These are phyloP conservation scores for Fusarium musae DNA, from an alignment of 2,329 filamentous ascomycete genomes.

Conservation along the genomic window DNA sequence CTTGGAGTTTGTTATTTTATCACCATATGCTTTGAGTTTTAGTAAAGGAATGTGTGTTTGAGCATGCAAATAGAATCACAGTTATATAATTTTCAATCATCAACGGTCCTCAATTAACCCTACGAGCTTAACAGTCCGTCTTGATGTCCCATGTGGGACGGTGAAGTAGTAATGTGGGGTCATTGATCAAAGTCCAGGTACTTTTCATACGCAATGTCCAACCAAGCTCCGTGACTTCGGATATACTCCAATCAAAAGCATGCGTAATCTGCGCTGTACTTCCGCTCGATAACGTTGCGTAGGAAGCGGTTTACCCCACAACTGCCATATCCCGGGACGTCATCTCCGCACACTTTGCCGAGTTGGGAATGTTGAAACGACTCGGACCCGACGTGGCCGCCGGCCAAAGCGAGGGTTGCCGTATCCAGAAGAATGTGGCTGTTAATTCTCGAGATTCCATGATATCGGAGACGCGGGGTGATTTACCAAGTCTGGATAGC, in stretches of 20 bases:
- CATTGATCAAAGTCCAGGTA: background rate
- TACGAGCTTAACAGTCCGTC: background rate
- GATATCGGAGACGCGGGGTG: background rate
- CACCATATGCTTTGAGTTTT: no score
- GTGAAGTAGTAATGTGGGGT: background rate
- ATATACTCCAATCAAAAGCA: background rate
- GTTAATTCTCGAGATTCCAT: background rate
- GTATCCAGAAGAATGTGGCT: background rate
- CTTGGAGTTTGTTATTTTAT: background rate
- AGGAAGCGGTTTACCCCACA: background rate
- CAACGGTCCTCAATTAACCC: no score
- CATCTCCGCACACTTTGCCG: conserved; percentile 10
- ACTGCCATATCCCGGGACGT: background rate
- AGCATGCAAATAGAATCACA: background rate
- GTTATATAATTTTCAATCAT: no score
- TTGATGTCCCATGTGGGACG: background rate
- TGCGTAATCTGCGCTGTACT: background rate
- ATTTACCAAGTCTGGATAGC: background rate
- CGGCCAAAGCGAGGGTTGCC: conserved; percentile 5
- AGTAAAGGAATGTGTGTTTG: background rate
- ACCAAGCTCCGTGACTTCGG: background rate
- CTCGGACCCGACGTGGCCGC: conserved; percentile 16
- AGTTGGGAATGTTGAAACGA: conserved; percentile 30
- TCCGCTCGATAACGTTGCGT: background rate
- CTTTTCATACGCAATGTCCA: background rate